phyloP scores from a whole-genome alignment of 2,329 filamentous ascomycete genomes.

The Drechslera avenae region DNA sequence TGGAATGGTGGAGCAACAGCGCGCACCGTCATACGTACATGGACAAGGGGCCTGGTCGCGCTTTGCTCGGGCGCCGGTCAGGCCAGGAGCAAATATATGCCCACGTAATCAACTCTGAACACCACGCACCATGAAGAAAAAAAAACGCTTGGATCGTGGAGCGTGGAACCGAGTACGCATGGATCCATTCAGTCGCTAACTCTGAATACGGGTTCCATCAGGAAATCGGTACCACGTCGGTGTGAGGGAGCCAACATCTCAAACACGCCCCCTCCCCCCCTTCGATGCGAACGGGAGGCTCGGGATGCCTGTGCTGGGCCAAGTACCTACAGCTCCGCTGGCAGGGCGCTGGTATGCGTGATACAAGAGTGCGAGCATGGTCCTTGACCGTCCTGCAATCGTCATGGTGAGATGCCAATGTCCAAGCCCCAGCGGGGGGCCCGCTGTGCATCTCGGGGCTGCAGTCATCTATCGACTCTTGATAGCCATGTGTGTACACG shows the following conservation, averaged over 20 bases:
- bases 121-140: constrained; percentile 8
- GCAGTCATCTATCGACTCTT: constrained; percentile 9
- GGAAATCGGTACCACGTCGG: constrained; percentile 15
- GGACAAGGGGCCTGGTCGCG: constrained; percentile 11
- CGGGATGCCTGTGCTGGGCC: constrained; percentile 7
- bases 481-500: constrained; percentile 1
- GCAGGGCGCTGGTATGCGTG: constrained; percentile 12
- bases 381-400: constrained; percentile 12
- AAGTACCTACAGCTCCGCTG: neutral
- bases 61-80: constrained; percentile 10
- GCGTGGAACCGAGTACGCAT: constrained; percentile 3
- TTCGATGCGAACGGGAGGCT: constrained; percentile 16
- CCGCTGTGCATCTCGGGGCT: constrained; percentile 17
- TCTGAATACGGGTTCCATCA: constrained; percentile 10
- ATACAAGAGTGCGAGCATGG: constrained; percentile 4
- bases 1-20: constrained; percentile 19
- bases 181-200: constrained; percentile 4
- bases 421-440: constrained; percentile 8
- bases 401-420: too few species aligned
- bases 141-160: constrained; percentile 5
- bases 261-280: constrained; percentile 19
- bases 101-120: constrained; percentile 22
- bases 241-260: constrained; percentile 17
- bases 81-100: constrained; percentile 11
- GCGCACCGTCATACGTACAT: constrained; percentile 16